These are phyloP conservation scores for Samsoniella hepiali DNA, from an alignment of 2,329 filamentous ascomycete species.

Conservation along the genomic window DNA sequence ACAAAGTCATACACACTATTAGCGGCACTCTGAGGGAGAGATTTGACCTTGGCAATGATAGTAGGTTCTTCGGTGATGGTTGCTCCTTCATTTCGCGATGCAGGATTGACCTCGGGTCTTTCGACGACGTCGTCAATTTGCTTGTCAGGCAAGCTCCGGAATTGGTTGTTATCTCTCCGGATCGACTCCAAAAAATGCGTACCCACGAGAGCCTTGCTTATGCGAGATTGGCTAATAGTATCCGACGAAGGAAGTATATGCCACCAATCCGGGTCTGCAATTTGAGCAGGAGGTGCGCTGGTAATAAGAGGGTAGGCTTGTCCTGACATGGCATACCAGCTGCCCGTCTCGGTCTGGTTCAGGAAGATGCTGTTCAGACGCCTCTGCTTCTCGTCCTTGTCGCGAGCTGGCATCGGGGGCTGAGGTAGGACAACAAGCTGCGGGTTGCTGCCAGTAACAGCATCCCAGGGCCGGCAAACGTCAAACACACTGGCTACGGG, in stretches of 20 bases:
- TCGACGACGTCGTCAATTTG: conserved; percentile 29
- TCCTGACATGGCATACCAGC: conserved; percentile 93
- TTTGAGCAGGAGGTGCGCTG: conserved; percentile 52
- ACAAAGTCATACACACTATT: conserved; percentile 54
- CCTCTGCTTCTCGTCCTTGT: conserved; percentile 48
- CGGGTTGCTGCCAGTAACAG: conserved; percentile 60
- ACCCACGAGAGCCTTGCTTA: conserved; percentile 64
- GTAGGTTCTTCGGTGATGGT: conserved; percentile 35
- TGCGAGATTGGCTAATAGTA: conserved; percentile 41
- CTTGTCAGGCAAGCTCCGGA: conserved; percentile 37
- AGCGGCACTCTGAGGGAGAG: conserved; percentile 48
- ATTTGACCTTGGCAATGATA: conserved; percentile 49
- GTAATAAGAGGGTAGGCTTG: conserved; percentile 81
- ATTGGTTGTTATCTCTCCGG: conserved; percentile 31
- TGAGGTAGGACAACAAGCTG: conserved; percentile 85
- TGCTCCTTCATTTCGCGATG: conserved; percentile 21
- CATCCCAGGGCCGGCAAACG: conserved; percentile 69
- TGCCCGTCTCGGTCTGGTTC: conserved; percentile 80
- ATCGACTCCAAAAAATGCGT: conserved; percentile 60
- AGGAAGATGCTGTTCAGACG: conserved; percentile 71
- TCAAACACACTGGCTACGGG: conserved; percentile 89
- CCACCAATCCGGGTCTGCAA: conserved; percentile 46
- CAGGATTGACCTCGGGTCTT: conserved; percentile 30
- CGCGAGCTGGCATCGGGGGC: conserved; percentile 61
- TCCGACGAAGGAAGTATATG: conserved; percentile 37